Evolutionary conservation across 2,329 filamentous ascomycete species (phyloP).

Genomic region (Nakataea oryzae): DNA sequence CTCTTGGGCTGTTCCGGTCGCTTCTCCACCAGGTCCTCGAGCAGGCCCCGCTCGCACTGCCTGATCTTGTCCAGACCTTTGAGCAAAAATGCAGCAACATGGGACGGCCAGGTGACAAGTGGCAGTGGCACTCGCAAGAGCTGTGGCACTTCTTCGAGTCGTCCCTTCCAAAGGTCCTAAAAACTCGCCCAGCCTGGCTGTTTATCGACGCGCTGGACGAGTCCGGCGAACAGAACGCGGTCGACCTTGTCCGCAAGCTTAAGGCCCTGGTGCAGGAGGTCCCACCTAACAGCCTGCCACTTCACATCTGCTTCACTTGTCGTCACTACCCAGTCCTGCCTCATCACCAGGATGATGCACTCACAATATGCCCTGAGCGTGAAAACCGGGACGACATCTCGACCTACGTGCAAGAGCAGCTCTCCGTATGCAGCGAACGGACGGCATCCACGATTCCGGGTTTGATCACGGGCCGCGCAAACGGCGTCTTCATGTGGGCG

Average conservation of each 20-base stretch:
- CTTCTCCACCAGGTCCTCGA: slow-evolving; percentile 21
- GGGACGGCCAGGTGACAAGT: slow-evolving; percentile 10
- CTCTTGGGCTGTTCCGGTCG: slow-evolving; percentile 21
- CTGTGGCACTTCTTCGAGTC: slow-evolving; percentile 11
- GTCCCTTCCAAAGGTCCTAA: slow-evolving; percentile 12
- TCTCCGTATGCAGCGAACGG: slow-evolving; percentile 5
- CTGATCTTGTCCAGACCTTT: slow-evolving; percentile 8
- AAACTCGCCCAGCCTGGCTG: slow-evolving; percentile 12
- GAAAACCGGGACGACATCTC: slow-evolving; percentile 20
- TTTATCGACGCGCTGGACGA: slow-evolving; percentile 26
- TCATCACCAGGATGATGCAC: slow-evolving; percentile 7
- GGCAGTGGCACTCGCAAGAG: slow-evolving; percentile 17
- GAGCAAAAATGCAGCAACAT: not conserved
- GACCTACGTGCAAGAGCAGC: slow-evolving; percentile 14
- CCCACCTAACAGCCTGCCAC: slow-evolving; percentile 3
- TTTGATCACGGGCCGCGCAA: slow-evolving; percentile 14
- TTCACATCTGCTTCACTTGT: slow-evolving; percentile 20
- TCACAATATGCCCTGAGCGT: slow-evolving; percentile 17
- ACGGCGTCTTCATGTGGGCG: slow-evolving; percentile 26
- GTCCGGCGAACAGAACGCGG: slow-evolving; percentile 14
- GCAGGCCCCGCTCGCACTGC: slow-evolving; percentile 10
- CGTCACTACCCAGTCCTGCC: slow-evolving; percentile 20
- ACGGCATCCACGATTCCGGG: not conserved
- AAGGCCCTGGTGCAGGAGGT: slow-evolving; percentile 12
- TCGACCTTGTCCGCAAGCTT: slow-evolving; percentile 10